Conservation (phyloP, 2,329 filamentous ascomycete genomes). For the Exophiala sp. region DNA sequence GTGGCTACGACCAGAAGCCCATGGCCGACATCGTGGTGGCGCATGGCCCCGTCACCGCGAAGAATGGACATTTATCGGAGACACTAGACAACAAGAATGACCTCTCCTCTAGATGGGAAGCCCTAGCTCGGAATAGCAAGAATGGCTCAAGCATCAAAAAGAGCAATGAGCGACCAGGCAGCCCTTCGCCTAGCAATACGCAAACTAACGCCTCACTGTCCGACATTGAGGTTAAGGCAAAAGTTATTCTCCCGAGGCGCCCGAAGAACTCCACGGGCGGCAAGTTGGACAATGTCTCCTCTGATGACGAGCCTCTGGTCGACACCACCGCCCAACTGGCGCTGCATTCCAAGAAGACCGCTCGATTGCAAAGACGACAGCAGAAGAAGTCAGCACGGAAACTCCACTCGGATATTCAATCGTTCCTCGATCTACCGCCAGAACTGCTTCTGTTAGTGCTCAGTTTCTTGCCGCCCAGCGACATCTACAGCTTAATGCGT, state of each 20-base stretch:
- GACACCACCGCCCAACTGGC: conserved; percentile 24
- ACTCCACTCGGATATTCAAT: conserved; percentile 18
- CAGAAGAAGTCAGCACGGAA: conserved; percentile 21
- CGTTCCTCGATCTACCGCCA: conserved; percentile 24
- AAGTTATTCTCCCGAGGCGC: neutral
- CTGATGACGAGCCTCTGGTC: conserved; percentile 22
- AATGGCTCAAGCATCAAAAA: neutral
- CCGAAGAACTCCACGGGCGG: neutral
- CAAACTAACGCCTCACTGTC: neutral
- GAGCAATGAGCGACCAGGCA: neutral
- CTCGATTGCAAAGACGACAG: conserved; percentile 18
- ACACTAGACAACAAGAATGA: neutral
- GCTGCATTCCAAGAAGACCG: conserved; percentile 26
- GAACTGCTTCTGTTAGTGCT: conserved; percentile 23
- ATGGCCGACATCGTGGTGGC: no score
- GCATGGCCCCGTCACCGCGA: no score
- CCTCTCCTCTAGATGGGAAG: neutral
- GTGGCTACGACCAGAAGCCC: no score
- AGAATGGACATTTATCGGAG: no score
- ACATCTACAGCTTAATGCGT: conserved; percentile 19
- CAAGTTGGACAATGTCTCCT: neutral
- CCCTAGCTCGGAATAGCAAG: neutral
- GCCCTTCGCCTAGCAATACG: neutral
- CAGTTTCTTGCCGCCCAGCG: conserved; percentile 18
- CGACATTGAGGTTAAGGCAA: neutral